Evolutionary conservation across 169 alveolate genomes (phyloP).

Genomic region (Plasmodium coatneyi): DNA sequence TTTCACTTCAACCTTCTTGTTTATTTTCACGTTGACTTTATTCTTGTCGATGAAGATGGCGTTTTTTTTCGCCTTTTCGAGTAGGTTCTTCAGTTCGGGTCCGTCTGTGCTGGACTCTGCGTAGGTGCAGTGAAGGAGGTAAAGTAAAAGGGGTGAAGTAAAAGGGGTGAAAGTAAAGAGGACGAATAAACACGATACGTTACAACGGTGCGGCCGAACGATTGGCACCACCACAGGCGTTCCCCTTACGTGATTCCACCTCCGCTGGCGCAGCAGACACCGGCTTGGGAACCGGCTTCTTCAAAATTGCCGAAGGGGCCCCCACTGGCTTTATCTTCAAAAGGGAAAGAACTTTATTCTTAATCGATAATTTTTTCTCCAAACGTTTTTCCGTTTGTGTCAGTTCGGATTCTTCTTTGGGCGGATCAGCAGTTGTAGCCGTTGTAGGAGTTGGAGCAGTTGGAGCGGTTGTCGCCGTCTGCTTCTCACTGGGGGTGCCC

Average conservation of each 20-base stretch:
- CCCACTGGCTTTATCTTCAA: constrained; percentile 8
- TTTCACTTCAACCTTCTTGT: constrained; percentile 6
- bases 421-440: neutral
- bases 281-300: neutral
- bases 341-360: constrained; percentile 74
- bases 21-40: constrained; percentile 4
- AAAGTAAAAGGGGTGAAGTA: neutral
- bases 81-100: constrained; percentile 1
- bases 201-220: neutral
- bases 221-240: neutral
- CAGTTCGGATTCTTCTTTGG: constrained; percentile 15
- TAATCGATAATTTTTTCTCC: constrained; percentile 70
- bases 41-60: constrained; percentile 54
- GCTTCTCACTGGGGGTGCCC: neutral
- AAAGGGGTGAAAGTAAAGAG: neutral
- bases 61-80: constrained; percentile 37
- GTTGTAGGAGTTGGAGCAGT: neutral
- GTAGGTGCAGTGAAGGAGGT: neutral
- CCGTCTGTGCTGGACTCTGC: constrained; percentile 24
- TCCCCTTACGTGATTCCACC: neutral
- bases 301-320: neutral
- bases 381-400: constrained; percentile 51
- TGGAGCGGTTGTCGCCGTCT: neutral
- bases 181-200: neutral
- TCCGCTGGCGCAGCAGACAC: neutral